These are phyloP conservation scores for Nannochloropsis oceanica DNA, from an alignment of 108 stramenopile species.

Conservation along the genomic window DNA sequence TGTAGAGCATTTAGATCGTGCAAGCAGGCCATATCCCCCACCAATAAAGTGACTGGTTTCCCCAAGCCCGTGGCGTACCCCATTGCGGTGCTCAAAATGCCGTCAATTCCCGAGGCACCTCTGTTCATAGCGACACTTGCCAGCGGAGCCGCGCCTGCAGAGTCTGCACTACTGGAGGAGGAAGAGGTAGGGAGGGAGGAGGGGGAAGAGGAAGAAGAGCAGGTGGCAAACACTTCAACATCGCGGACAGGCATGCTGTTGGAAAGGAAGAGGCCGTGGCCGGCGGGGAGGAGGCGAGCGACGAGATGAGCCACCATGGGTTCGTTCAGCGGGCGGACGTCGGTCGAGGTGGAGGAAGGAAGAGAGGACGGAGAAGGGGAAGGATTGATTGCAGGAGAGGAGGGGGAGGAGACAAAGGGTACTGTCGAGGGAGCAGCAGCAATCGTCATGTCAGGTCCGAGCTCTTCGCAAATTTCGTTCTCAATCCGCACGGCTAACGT, in stretches of 20 bases:
- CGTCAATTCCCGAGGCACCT: slow-evolving; percentile 85
- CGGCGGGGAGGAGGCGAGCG: slow-evolving; percentile 38
- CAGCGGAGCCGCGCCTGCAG: slow-evolving; percentile 12
- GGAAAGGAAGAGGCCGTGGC: slow-evolving; percentile 53
- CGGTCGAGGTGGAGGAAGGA: not conserved
- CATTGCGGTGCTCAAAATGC: slow-evolving; percentile 63
- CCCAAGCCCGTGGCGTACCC: slow-evolving; percentile 54
- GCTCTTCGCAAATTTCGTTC: not conserved
- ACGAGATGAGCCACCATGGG: slow-evolving; percentile 58
- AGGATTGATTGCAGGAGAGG: not conserved
- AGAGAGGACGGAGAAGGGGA: not conserved
- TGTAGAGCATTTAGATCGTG: slow-evolving; percentile 75
- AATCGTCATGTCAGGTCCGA: not conserved
- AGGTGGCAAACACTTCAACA: slow-evolving; percentile 63
- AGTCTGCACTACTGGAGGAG: not conserved
- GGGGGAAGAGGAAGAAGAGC: not conserved
- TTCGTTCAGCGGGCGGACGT: slow-evolving; percentile 46
- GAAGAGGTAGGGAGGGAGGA: too few species aligned
- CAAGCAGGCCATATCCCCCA: slow-evolving; percentile 69
- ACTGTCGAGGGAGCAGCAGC: not conserved
- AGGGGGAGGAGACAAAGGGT: not conserved
- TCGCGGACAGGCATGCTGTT: slow-evolving; percentile 85
- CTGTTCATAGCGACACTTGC: slow-evolving; percentile 45
- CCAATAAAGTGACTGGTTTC: slow-evolving; percentile 51
- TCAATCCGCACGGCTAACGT: not conserved